These are phyloP conservation scores for Ceratocystis cubensis DNA, from an alignment of 2,329 filamentous ascomycete species.

Conservation along the genomic window DNA sequence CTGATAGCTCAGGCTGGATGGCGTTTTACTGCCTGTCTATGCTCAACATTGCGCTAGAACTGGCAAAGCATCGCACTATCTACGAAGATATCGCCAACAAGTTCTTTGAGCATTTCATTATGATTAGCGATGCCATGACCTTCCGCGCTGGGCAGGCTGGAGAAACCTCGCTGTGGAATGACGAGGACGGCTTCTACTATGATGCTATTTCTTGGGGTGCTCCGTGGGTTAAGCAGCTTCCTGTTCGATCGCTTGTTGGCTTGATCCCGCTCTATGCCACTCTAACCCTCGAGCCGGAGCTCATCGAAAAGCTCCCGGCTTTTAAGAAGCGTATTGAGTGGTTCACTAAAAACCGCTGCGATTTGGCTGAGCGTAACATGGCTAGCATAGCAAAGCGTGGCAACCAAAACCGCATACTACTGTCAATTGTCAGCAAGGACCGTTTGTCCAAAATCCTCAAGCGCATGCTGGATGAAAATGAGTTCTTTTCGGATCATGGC, in stretches of 20 bases:
- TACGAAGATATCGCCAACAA: conserved; percentile 97
- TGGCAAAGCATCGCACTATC: conserved; percentile 86
- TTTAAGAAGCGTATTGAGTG: conserved; percentile 91
- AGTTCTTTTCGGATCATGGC: conserved; percentile 82
- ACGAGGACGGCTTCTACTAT: conserved; percentile 95
- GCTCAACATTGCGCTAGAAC: conserved; percentile 90
- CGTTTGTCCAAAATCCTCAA: conserved; percentile 78
- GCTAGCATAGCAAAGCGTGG: conserved; percentile 83
- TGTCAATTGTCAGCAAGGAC: conserved; percentile 86
- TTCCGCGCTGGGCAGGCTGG: conserved; percentile 57
- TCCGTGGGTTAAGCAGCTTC: conserved; percentile 84
- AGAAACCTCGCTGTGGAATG: conserved; percentile 87
- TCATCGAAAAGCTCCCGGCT: conserved; percentile 78
- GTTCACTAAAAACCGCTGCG: conserved; percentile 80
- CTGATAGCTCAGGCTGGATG: conserved; percentile 98
- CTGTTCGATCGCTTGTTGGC: conserved; percentile 81
- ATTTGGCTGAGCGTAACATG: conserved; percentile 86
- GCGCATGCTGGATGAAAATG: conserved; percentile 85
- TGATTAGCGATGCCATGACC: conserved; percentile 96
- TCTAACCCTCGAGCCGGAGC: conserved; percentile 80
- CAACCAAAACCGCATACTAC: conserved; percentile 74
- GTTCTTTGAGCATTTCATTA: conserved; percentile 97
- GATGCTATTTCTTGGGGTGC: conserved; percentile 95
- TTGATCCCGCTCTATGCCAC: conserved; percentile 89
- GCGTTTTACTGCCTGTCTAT: conserved; percentile 93